phyloP scores from a whole-genome alignment of 306 rosid species.

The Rubus idaeus region DNA sequence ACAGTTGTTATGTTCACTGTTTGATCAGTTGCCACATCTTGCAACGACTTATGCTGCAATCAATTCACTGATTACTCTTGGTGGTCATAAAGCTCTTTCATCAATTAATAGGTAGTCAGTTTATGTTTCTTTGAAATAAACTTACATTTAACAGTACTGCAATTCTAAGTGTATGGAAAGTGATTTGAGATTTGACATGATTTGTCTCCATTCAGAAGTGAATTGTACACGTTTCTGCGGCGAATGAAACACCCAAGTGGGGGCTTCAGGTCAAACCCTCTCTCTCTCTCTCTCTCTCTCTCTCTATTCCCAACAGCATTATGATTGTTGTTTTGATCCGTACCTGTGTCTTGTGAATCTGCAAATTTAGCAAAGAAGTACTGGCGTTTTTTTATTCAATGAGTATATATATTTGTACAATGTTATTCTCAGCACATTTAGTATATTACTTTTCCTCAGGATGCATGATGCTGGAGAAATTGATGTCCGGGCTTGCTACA shows the following conservation, averaged over 20 bases:
- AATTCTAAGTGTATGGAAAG: constrained; percentile 22
- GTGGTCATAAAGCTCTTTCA: constrained; percentile 66
- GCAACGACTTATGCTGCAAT: constrained; percentile 97
- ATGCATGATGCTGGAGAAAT: constrained; percentile 94
- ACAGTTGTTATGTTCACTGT: constrained; percentile 7
- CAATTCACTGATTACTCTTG: constrained; percentile 79
- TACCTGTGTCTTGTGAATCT: background rate
- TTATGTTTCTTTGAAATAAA: constrained; percentile 32
- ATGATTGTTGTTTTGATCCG: background rate
- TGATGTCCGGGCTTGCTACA: constrained; percentile 93
- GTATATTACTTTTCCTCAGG: constrained; percentile 33
- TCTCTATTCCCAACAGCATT: background rate
- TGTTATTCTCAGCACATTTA: background rate
- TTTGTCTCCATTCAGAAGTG: constrained; percentile 48
- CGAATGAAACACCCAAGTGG: constrained; percentile 84
- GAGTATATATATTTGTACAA: background rate
- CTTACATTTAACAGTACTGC: constrained; percentile 11
- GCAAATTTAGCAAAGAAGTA: background rate
- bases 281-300: background rate
- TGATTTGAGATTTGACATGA: constrained; percentile 30
- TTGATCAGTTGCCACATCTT: constrained; percentile 85
- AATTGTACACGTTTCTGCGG: constrained; percentile 56
- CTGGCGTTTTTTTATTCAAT: background rate
- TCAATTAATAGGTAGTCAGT: constrained; percentile 89
- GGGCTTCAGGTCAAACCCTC: constrained; percentile 61